Percentiles rank a stretch among this genome's conserved stretches.
phyloP scores from a whole-genome alignment of 179 eudicot species.

The Sideroxylon spinosum region DNA sequence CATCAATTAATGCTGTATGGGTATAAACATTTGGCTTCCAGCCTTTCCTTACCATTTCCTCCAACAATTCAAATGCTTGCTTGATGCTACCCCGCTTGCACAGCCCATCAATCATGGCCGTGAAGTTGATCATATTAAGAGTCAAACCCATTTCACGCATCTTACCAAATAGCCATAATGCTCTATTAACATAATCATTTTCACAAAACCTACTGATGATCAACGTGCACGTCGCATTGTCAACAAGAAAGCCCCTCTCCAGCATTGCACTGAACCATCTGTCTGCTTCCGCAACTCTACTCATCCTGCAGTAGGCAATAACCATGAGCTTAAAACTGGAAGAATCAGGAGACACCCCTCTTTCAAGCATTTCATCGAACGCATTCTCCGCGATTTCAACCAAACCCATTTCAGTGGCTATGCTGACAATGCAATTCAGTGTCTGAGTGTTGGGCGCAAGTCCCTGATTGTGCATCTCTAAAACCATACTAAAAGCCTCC shows the following conservation, averaged over 20 bases:
- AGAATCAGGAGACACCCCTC: conserved; percentile 60
- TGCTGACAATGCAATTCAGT: conserved; percentile 43
- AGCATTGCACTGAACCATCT: conserved; percentile 66
- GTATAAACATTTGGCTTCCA: conserved; percentile 93
- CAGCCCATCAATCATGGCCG: conserved; percentile 69
- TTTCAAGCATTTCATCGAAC: conserved; percentile 73
- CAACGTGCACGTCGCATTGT: conserved; percentile 73
- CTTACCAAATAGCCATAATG: conserved; percentile 53
- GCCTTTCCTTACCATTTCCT: conserved; percentile 81
- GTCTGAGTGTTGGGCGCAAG: conserved; percentile 37
- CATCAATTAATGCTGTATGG: conserved; percentile 75
- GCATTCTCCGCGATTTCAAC: conserved; percentile 58
- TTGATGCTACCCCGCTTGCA: conserved; percentile 72
- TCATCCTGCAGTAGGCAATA: conserved; percentile 54
- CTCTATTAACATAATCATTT: conserved; percentile 50
- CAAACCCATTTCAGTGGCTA: conserved; percentile 45
- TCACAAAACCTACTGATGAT: conserved; percentile 53
- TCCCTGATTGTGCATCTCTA: conserved; percentile 86
- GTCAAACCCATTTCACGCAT: conserved; percentile 65
- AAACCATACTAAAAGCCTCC: conserved; percentile 74
- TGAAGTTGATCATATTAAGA: conserved; percentile 78
- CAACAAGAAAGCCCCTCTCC: conserved; percentile 50
- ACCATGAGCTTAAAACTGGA: conserved; percentile 56
- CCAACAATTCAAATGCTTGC: conserved; percentile 85
- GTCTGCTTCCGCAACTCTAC: conserved; percentile 51